These are phyloP conservation scores for Penicillium crystallinum DNA, from an alignment of 495 filamentous ascomycete genomes.

Conservation along the genomic window DNA sequence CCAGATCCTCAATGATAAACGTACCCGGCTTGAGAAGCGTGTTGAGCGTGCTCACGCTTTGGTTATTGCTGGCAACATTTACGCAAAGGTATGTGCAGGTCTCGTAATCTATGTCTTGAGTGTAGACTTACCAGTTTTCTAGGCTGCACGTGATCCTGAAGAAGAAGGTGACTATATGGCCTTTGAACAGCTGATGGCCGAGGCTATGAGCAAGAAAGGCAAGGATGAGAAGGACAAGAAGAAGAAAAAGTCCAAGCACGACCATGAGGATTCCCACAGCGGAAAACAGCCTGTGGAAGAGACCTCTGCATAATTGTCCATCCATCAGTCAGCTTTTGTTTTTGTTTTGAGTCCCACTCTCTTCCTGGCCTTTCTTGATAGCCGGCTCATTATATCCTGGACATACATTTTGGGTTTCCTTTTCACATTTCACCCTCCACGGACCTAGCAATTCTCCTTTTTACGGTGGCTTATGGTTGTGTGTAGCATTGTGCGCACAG, in stretches of 20 bases:
- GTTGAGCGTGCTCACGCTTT: slow-evolving; percentile 87
- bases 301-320: slow-evolving; percentile 9
- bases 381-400: slow-evolving; percentile 5
- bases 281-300: slow-evolving; percentile 8
- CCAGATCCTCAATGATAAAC: slow-evolving; percentile 68
- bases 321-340: not conserved
- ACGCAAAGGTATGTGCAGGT: slow-evolving; percentile 61
- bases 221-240: slow-evolving; percentile 76
- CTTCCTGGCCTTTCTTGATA: slow-evolving; percentile 1
- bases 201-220: slow-evolving; percentile 88
- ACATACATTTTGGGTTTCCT: slow-evolving; percentile 10
- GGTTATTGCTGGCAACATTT: slow-evolving; percentile 82
- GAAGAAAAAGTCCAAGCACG: slow-evolving; percentile 46
- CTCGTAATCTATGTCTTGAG: not conserved
- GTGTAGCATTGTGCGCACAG: not conserved
- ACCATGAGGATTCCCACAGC: slow-evolving; percentile 8
- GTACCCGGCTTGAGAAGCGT: slow-evolving; percentile 74
- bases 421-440: not conserved
- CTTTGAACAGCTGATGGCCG: slow-evolving; percentile 96
- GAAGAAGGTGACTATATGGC: slow-evolving; percentile 99
- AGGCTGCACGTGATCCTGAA: slow-evolving; percentile 88
- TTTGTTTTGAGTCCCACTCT: not conserved
- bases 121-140: slow-evolving; percentile 1
- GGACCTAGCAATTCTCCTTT: not conserved
- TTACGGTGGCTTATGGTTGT: slow-evolving; percentile 5